phyloP scores from a whole-genome alignment of 345 rosid genomes.

The Arabidopsis suecica region DNA sequence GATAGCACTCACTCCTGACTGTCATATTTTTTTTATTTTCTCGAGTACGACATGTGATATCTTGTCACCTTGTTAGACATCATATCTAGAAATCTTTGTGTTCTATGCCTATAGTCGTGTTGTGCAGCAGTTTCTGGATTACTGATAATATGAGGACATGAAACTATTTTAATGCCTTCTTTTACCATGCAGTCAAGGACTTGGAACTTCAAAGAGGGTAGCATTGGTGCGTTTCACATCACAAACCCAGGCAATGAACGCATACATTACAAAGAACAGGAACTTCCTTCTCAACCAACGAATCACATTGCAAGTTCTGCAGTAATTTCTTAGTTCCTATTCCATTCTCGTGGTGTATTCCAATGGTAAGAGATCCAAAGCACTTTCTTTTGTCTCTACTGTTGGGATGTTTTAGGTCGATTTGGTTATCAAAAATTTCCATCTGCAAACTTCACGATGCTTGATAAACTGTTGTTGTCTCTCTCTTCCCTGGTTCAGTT shows the following conservation, averaged over 20 bases:
- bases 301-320: slow-evolving; percentile 68
- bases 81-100: slow-evolving; percentile 7
- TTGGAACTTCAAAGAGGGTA: slow-evolving; percentile 44
- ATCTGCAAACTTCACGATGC: slow-evolving; percentile 6
- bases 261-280: slow-evolving; percentile 63
- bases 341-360: not conserved
- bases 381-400: not conserved
- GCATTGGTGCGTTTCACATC: slow-evolving; percentile 61
- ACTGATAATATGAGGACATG: not conserved
- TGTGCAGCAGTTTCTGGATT: not conserved
- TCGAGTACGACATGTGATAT: not conserved
- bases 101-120: not conserved
- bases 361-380: slow-evolving; percentile 1
- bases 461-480: slow-evolving; percentile 6
- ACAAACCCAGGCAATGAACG: slow-evolving; percentile 65
- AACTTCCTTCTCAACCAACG: slow-evolving; percentile 67
- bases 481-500: slow-evolving; percentile 3
- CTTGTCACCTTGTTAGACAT: not conserved
- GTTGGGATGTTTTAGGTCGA: slow-evolving; percentile 10
- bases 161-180: not conserved
- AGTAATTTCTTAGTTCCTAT: slow-evolving; percentile 40
- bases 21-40: not conserved
- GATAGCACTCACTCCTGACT: not conserved
- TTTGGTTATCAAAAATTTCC: slow-evolving; percentile 2
- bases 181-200: slow-evolving; percentile 49